Evolutionary conservation across 1,284 basidiomycete genomes (phyloP), one percentile per base, ranked within the genome.

Genomic region (Boletus austroedulis): DNA sequence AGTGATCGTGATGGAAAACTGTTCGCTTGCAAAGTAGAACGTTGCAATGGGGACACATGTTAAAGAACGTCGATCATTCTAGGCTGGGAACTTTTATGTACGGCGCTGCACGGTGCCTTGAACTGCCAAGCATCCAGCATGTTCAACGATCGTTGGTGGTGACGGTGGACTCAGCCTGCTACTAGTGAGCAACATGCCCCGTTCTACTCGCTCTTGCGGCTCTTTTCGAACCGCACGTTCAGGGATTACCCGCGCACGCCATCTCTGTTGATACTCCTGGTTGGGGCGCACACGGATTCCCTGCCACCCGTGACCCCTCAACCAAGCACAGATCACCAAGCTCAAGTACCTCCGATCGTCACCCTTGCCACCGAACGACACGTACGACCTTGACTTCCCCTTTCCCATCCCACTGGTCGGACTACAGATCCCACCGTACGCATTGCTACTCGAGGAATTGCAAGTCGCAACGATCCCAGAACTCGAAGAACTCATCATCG

Each of bases 401-500:
- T 21, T 53, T 50, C 31, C 41, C n/a, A n/a, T 28, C 31, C 49
- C 53, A 36, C 50, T 57, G 14, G 56, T 29, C 41, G 21, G 23
- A 43, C 34, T 29, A 10, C 63, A 93, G 91, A 88, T 90, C 58
- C 80, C 94, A 5, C 84, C 89, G 0, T 94, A 94, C 71, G 70
- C 81, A 14, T 76, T 81, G 45, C 80, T 95, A 1, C 80, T 90
- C 15, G 69, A 80, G 53, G 77, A 80, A 2, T 82, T 98, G 21
- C 81, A 91, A 48, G 82, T 94, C 70, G 79, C 83, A 3, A 86
- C 82, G 2, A 85, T 93, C 54, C 86, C 93, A 51, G 90, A 92
- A 62, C 84, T 98, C 5, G 96, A 98, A 72, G 95, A 98, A 73
- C 82, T 97, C 62, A 90, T 98, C 72, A 98, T 99, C 72, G 95